phyloP scores from a whole-genome alignment of 306 rosid genomes.

The Gastrolobium bilobum region DNA sequence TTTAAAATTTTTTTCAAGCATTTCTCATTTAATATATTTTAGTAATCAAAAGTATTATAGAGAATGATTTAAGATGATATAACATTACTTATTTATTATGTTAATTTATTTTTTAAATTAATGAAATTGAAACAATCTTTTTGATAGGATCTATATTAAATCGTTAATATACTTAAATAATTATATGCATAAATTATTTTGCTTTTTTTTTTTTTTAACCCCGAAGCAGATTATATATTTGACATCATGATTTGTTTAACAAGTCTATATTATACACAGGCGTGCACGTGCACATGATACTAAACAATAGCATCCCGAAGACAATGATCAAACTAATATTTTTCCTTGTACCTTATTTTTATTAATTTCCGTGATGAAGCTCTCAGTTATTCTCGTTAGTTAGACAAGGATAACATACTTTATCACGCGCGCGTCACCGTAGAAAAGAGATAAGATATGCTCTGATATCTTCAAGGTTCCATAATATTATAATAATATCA shows the following conservation, averaged over 20 bases:
- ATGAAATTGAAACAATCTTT: too few relatives aligned
- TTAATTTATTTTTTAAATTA: too few relatives aligned
- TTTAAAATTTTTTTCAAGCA: too few relatives aligned
- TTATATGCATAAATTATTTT: too few relatives aligned
- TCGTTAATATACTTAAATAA: too few relatives aligned
- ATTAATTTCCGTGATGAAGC: conserved; percentile 2
- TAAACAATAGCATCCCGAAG: not conserved
- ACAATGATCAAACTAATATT: conserved; percentile 7
- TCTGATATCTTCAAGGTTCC: not conserved
- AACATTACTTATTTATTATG: too few relatives aligned
- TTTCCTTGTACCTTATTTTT: not conserved
- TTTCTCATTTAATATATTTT: too few relatives aligned
- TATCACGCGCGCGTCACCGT: not conserved
- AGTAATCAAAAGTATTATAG: too few relatives aligned
- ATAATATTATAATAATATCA: not conserved
- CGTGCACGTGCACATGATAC: not conserved
- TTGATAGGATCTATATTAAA: too few relatives aligned
- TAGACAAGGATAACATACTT: conserved; percentile 39
- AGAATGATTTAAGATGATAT: too few relatives aligned
- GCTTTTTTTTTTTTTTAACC: too few relatives aligned
- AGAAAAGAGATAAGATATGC: not conserved
- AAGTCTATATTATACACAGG: not conserved
- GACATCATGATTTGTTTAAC: not conserved
- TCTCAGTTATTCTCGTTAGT: conserved; percentile 46
- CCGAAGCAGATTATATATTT: not conserved